phyloP scores from a whole-genome alignment of 208 protist genomes.

The Trypanosoma scelopori region DNA sequence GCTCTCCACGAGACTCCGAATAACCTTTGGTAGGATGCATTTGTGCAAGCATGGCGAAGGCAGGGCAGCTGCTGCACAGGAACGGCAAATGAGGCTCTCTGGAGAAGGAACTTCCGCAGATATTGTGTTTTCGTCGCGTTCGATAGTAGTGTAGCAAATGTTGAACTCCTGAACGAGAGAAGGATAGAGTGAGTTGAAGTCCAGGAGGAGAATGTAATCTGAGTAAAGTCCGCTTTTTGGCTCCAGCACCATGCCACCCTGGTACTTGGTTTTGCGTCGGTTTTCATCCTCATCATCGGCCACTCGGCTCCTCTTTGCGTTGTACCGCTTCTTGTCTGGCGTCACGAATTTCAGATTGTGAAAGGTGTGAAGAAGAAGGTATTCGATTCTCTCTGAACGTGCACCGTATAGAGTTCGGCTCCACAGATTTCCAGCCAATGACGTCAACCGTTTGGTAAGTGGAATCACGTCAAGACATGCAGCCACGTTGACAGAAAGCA shows the following conservation, averaged over 20 bases:
- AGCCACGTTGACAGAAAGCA: conserved; percentile 83
- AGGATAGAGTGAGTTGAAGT: conserved; percentile 99
- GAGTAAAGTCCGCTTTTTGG: conserved; percentile 99
- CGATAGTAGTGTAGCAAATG: conserved; percentile 99
- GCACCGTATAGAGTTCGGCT: conserved; percentile 92
- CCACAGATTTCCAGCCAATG: conserved; percentile 97
- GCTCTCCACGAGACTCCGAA: conserved; percentile 93
- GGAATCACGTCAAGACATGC: conserved; percentile 96
- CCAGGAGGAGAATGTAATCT: conserved; percentile 98
- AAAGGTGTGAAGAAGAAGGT: conserved; percentile 97
- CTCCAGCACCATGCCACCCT: conserved; percentile 96
- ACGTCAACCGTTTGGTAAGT: conserved; percentile 97
- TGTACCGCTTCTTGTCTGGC: conserved; percentile 92
- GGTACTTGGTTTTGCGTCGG: conserved; percentile 90
- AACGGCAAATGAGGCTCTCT: conserved; percentile 73
- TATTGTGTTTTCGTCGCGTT: conserved; percentile 42
- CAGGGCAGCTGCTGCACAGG: conserved; percentile 56
- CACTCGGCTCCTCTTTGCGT: conserved; percentile 47
- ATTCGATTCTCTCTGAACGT: conserved; percentile 98
- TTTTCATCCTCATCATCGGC: conserved; percentile 70
- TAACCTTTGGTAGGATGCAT: conserved; percentile 94
- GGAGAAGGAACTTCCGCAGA: conserved; percentile 62
- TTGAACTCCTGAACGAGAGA: conserved; percentile 99
- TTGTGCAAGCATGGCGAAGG: conserved; percentile 83
- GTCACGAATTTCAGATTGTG: conserved; percentile 94